These are phyloP conservation scores for Flaveria ramosissima DNA, from an alignment of 129 eudicot genomes.

Conservation along the genomic window DNA sequence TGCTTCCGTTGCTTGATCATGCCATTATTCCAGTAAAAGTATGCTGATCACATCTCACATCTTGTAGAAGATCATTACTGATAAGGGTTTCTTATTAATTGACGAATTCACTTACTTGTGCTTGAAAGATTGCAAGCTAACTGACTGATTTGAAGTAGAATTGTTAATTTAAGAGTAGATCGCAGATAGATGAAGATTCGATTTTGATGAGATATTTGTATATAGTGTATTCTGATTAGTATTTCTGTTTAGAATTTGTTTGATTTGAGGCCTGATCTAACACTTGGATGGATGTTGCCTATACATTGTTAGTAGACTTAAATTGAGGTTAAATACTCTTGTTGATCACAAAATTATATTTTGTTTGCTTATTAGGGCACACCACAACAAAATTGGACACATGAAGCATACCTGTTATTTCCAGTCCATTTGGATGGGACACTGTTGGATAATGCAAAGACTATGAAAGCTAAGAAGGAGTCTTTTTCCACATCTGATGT, in stretches of 20 bases:
- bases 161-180: neutral
- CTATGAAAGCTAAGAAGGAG: constrained; percentile 84
- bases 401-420: constrained; percentile 90
- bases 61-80: neutral
- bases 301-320: neutral
- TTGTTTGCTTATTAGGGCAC: constrained; percentile 49
- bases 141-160: neutral
- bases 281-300: constrained; percentile 17
- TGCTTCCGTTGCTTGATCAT: constrained; percentile 97
- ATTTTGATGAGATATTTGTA: too few species aligned
- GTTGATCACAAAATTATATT: constrained; percentile 2
- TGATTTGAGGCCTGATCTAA: neutral
- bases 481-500: constrained; percentile 80
- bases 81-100: neutral
- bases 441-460: constrained; percentile 63
- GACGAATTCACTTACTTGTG: neutral
- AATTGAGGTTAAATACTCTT: neutral
- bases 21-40: constrained; percentile 92
- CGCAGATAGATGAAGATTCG: too few species aligned
- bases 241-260: neutral
- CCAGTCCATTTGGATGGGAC: constrained; percentile 97
- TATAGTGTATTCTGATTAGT: neutral
- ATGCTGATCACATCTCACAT: constrained; percentile 25
- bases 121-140: constrained; percentile 9
- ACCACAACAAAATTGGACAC: constrained; percentile 75